Evolutionary conservation across 352 stramenopile species (phyloP).

Genomic region (Phytopythium oedochilum): DNA sequence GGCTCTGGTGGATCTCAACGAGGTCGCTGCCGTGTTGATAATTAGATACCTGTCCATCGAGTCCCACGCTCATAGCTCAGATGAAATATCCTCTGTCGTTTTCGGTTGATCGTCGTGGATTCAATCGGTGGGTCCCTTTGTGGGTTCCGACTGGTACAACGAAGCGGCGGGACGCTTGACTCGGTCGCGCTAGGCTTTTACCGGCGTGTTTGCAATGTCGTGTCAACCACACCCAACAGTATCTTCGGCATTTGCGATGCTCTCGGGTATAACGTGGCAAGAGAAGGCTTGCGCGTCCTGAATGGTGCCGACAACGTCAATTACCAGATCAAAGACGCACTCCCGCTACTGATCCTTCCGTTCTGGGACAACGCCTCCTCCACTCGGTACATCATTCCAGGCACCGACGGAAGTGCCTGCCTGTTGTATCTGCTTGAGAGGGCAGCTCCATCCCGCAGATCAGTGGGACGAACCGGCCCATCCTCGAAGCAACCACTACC

Average conservation of each 20-base stretch:
- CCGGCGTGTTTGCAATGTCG: not conserved
- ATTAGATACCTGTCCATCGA: too few species aligned
- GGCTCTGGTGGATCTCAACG: too few species aligned
- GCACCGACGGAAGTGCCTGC: slow-evolving; percentile 16
- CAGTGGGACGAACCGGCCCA: slow-evolving; percentile 7
- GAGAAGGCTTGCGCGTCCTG: slow-evolving; percentile 14
- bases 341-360: slow-evolving; percentile 24
- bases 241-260: slow-evolving; percentile 1
- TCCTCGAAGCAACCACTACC: slow-evolving; percentile 1
- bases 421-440: not conserved
- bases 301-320: slow-evolving; percentile 10
- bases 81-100: too few species aligned
- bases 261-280: slow-evolving; percentile 6
- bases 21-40: too few species aligned
- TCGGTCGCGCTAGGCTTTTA: not conserved
- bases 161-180: not conserved
- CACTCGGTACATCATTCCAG: slow-evolving; percentile 21
- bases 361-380: slow-evolving; percentile 28
- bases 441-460: not conserved
- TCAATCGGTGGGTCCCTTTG: not conserved
- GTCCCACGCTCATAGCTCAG: too few species aligned
- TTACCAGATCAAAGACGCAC: not conserved
- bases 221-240: not conserved
- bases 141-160: not conserved
- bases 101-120: not conserved